These are phyloP conservation scores for Curvularia lunata DNA, from an alignment of 2,329 filamentous ascomycete species.

Conservation along the genomic window DNA sequence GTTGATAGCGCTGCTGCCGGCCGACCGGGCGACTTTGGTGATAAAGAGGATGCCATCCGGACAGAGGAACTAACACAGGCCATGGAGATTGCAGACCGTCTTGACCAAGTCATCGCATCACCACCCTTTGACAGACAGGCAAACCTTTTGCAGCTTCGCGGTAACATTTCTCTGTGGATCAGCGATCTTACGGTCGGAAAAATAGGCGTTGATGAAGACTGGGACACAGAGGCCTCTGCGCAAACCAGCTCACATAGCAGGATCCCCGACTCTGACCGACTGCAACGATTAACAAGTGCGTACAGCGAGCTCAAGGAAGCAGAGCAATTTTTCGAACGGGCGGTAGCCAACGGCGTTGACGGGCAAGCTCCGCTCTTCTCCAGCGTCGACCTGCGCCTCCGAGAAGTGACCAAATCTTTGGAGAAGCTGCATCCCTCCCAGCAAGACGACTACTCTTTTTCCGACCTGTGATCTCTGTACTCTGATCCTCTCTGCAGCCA, in stretches of 20 bases:
- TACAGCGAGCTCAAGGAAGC: constrained; percentile 35
- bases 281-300: constrained; percentile 22
- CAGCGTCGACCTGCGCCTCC: constrained; percentile 27
- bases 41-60: constrained; percentile 49
- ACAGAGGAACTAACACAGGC: constrained; percentile 64
- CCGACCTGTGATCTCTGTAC: neutral
- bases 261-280: constrained; percentile 16
- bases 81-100: constrained; percentile 67
- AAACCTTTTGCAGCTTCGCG: constrained; percentile 72
- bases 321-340: constrained; percentile 30
- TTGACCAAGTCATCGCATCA: constrained; percentile 74
- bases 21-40: constrained; percentile 12
- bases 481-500: neutral
- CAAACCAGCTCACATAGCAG: neutral
- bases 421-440: neutral
- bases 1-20: constrained; percentile 15
- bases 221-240: constrained; percentile 17
- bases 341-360: constrained; percentile 28
- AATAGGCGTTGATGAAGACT: constrained; percentile 22
- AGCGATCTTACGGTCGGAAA: constrained; percentile 66
- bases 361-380: constrained; percentile 22
- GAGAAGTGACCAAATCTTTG: constrained; percentile 5
- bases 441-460: neutral
- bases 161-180: constrained; percentile 76
- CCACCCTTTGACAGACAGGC: constrained; percentile 72